Conservation (phyloP, 257 asterid species). For the Striga asiatica region DNA sequence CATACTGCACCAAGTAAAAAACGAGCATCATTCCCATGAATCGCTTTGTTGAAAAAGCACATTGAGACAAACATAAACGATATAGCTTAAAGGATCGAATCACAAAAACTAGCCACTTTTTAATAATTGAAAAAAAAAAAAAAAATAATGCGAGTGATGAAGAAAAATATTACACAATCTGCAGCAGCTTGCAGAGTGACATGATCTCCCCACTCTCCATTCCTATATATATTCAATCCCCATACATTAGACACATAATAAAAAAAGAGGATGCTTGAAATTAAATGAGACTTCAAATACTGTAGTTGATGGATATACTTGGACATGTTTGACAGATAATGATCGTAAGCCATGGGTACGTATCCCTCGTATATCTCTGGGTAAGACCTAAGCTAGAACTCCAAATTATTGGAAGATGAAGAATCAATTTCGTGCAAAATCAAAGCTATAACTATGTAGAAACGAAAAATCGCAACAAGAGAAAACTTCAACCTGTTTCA, state of each 20-base stretch:
- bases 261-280: constrained; percentile 7
- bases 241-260: constrained; percentile 14
- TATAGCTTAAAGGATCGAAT: too few relatives aligned
- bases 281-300: constrained; percentile 14
- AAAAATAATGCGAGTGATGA: not conserved
- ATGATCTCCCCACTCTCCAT: constrained; percentile 98
- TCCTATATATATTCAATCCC: constrained; percentile 31
- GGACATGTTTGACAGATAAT: constrained; percentile 71
- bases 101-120: too few relatives aligned
- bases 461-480: not conserved
- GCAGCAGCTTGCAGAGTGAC: constrained; percentile 98
- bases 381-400: constrained; percentile 58
- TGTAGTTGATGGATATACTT: constrained; percentile 38
- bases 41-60: not conserved
- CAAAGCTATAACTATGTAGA: not conserved
- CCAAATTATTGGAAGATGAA: constrained; percentile 15
- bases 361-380: constrained; percentile 83
- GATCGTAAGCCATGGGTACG: constrained; percentile 86
- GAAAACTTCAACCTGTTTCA: constrained; percentile 56
- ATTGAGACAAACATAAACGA: not conserved
- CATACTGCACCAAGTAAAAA: constrained; percentile 64
- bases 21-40: constrained; percentile 16
- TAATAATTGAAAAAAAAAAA: not conserved
- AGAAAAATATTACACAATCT: constrained; percentile 51
- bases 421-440: constrained; percentile 13